Base-by-base conservation (phyloP, 257 asterid species). In the Cruciata laevipes region DNA sequence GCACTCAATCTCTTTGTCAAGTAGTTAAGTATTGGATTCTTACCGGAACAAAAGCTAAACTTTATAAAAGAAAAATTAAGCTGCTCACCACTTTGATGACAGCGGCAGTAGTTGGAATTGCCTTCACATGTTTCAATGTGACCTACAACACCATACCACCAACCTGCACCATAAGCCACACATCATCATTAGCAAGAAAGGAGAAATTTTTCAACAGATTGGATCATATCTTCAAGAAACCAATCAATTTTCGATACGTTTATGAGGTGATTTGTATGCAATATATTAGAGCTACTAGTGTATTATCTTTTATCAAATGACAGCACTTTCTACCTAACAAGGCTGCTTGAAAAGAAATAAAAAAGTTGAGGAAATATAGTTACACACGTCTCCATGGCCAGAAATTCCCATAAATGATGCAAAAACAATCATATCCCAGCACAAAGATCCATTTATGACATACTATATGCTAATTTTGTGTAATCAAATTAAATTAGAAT, bases 81-180 rank as follows among this genome's bases (percentile, higher is more conserved):
- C 74, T 74, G 79, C 96, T 87, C 81, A 91, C 98, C 95, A 68
- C 86, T 85, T 67, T 75, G 76, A 65, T 77, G 92, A 69, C 98
- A 91, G 17, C 76, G 73, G 87, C 98, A 91, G 85, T 77, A 81
- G 71, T 57, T 75, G 69, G 78, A 68, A 75, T 80, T 72, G 49
- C 96, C 90, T 42, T 85, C 87, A 72, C 98, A 91, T 53, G 95
- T 78, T 82, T 89, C 92, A 78, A 84, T 81, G 87, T 91, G 98
- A 72, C 95, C 96, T 69, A 89, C 95, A 69, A 91, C 83, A 44
- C 98, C 96, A 81, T 89, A 91, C 96, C 96, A 89, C 98, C 98
- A 91, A 67, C 96, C 96, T 91, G 85, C 69, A 76, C 69, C 73
- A 74, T 56, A 68, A 33, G 33, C 52, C 67, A 78, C 71, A 67